These are phyloP conservation scores for Candida pseudoviswanathii DNA, from an alignment of 1,139 yeast genomes.

Conservation along the genomic window DNA sequence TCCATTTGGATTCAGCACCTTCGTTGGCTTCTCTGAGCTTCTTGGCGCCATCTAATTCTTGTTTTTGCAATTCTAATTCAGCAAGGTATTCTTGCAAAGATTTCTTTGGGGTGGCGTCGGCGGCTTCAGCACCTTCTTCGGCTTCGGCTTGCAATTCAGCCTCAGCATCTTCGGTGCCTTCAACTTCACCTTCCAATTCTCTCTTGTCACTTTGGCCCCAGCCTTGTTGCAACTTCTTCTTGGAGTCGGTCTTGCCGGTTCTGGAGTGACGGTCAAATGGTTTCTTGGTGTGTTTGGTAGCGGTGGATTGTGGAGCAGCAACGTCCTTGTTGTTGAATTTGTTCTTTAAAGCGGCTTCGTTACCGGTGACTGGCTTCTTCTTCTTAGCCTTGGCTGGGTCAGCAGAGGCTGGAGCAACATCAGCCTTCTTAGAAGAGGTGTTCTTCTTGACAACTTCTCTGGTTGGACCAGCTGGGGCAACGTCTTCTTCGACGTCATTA, in stretches of 20 bases:
- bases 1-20: conserved; percentile 61
- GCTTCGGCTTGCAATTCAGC: conserved; percentile 44
- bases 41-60: conserved; percentile 45
- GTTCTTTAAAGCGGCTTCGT: conserved; percentile 86
- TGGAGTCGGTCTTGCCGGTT: conserved; percentile 80
- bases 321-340: conserved; percentile 73
- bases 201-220: conserved; percentile 82
- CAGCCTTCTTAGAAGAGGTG: conserved; percentile 88
- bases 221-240: conserved; percentile 75
- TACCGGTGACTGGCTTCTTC: conserved; percentile 72
- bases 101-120: conserved; percentile 51
- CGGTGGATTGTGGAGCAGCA: conserved; percentile 57
- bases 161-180: conserved; percentile 63
- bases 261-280: conserved; percentile 84
- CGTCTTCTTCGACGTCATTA: conserved; percentile 78
- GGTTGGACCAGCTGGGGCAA: conserved; percentile 54
- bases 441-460: conserved; percentile 80
- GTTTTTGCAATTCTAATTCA: conserved; percentile 55
- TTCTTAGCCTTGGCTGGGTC: conserved; percentile 82
- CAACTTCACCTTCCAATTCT: conserved; percentile 62
- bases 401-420: conserved; percentile 81
- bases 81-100: conserved; percentile 76
- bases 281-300: conserved; percentile 61
- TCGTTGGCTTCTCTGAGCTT: conserved; percentile 58
- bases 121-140: conserved; percentile 40